A percentile compares a stretch with the other conserved stretches of the same genome.
phyloP scores from a whole-genome alignment of 306 rosid species.

The Cucumis cinereus region DNA sequence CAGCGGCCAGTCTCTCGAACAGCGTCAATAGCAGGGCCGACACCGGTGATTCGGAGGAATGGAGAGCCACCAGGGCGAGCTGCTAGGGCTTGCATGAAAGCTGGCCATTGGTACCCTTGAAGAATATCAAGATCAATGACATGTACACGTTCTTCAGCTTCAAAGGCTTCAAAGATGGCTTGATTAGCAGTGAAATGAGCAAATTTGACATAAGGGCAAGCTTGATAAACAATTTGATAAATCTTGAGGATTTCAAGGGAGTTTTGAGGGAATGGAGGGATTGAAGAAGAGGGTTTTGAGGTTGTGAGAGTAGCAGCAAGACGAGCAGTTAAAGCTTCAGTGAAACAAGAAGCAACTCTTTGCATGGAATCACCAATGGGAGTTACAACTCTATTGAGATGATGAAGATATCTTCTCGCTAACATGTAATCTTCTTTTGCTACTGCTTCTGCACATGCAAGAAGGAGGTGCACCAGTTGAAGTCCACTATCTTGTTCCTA shows the following conservation, averaged over 20 bases:
- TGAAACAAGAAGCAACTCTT: slow-evolving; percentile 77
- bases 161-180: slow-evolving; percentile 85
- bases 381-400: slow-evolving; percentile 57
- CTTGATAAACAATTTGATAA: slow-evolving; percentile 85
- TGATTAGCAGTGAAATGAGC: slow-evolving; percentile 92
- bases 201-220: slow-evolving; percentile 78
- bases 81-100: slow-evolving; percentile 84
- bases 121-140: slow-evolving; percentile 75
- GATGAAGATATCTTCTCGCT: slow-evolving; percentile 69
- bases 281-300: slow-evolving; percentile 17
- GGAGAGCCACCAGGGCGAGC: slow-evolving; percentile 55
- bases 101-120: slow-evolving; percentile 93
- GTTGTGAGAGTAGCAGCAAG: slow-evolving; percentile 49
- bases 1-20: slow-evolving; percentile 66
- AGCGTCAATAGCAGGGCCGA: slow-evolving; percentile 30
- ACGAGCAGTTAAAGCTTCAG: slow-evolving; percentile 61
- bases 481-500: slow-evolving; percentile 93
- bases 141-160: slow-evolving; percentile 70
- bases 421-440: slow-evolving; percentile 83
- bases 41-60: slow-evolving; percentile 54
- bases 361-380: slow-evolving; percentile 91
- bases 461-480: slow-evolving; percentile 82
- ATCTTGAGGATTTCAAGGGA: slow-evolving; percentile 68
- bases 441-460: slow-evolving; percentile 86
- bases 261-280: slow-evolving; percentile 42